phyloP scores from a whole-genome alignment of 495 filamentous ascomycete species.

The Neurospora tetrasperma region DNA sequence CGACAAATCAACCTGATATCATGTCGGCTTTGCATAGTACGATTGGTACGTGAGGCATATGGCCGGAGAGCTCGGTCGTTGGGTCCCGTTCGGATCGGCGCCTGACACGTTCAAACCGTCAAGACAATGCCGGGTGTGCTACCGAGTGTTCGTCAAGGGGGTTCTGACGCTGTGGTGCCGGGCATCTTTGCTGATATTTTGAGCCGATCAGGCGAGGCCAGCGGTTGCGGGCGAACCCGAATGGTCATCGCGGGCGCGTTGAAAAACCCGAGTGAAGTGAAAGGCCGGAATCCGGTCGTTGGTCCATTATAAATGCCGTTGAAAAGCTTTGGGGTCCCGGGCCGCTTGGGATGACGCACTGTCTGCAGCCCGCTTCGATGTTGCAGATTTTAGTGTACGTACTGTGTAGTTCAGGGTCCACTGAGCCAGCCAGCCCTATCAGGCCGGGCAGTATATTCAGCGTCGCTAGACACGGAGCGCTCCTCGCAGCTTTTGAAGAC shows the following conservation, averaged over 20 bases:
- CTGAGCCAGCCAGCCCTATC: not conserved
- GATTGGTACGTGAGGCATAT: not conserved
- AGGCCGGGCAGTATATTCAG: not conserved
- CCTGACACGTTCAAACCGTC: not conserved
- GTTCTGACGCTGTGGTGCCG: not conserved
- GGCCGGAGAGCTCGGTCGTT: not conserved
- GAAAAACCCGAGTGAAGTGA: not conserved
- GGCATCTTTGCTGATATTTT: not conserved
- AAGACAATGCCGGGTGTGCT: not conserved
- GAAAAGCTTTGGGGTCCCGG: not conserved
- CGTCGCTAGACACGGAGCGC: not conserved
- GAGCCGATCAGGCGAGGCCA: not conserved
- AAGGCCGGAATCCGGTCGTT: not conserved
- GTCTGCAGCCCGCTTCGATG: not conserved
- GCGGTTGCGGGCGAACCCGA: not conserved
- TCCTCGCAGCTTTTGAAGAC: not conserved
- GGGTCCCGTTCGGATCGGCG: not conserved
- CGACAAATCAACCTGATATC: not conserved
- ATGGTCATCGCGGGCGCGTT: not conserved
- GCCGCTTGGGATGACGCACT: not conserved
- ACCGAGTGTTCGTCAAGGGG: not conserved
- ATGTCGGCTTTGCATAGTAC: not conserved
- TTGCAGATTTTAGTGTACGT: not conserved
- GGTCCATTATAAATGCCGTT: not conserved
- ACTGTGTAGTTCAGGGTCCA: not conserved